A percentile compares a stretch with the other conserved stretches of the same genome.
Evolutionary conservation across 2,329 filamentous ascomycete species (phyloP).

Genomic region (Teratosphaeria viscida): DNA sequence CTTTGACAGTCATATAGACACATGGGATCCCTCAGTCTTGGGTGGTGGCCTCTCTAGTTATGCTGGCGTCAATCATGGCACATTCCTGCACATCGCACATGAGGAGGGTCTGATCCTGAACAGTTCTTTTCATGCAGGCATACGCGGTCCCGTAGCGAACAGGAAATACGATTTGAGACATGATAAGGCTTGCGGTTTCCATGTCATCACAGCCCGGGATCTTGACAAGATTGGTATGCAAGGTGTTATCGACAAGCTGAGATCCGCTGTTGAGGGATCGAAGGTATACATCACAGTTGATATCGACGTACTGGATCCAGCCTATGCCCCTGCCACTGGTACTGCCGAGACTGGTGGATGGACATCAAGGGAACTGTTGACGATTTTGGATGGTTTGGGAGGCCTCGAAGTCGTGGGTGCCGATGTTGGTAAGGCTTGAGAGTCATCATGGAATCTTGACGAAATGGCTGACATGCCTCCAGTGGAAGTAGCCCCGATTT

Average conservation of each 20-base stretch:
- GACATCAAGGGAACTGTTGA: constrained; percentile 49
- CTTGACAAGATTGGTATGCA: constrained; percentile 40
- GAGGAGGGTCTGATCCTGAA: constrained; percentile 51
- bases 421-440: constrained; percentile 38
- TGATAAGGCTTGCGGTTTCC: constrained; percentile 49
- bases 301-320: constrained; percentile 48
- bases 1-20: constrained; percentile 46
- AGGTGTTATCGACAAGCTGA: constrained; percentile 40
- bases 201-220: constrained; percentile 45
- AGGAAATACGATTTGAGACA: constrained; percentile 44
- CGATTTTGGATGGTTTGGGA: constrained; percentile 48
- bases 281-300: constrained; percentile 49
- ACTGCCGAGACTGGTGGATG: constrained; percentile 53
- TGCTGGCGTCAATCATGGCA: constrained; percentile 51
- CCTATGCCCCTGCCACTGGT: constrained; percentile 46
- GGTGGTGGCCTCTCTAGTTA: constrained; percentile 51
- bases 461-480: background rate
- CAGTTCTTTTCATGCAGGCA: constrained; percentile 51
- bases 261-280: constrained; percentile 39
- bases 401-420: constrained; percentile 49
- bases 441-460: background rate
- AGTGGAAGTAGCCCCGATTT: constrained; percentile 53
- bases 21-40: constrained; percentile 45
- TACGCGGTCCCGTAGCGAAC: constrained; percentile 44
- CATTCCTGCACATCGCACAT: constrained; percentile 52